Base-by-base conservation (phyloP, 1,284 basidiomycete genomes). In the Puccinia horiana region DNA sequence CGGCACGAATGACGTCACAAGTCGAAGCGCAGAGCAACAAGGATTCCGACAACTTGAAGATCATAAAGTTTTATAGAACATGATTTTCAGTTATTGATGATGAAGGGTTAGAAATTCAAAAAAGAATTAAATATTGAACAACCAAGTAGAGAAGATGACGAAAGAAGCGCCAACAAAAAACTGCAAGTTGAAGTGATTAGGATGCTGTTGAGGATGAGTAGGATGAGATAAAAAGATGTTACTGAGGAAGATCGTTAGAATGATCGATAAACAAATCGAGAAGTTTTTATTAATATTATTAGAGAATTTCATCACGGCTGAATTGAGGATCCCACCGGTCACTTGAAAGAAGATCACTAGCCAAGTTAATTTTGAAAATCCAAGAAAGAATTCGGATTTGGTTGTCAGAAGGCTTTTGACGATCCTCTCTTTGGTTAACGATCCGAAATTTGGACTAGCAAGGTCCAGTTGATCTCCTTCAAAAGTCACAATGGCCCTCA, bases 281-380 rank as follows among this genome's bases (percentile, higher is more conserved):
- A 87, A 87, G 40, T 86, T 86, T 78, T 88, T 88, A 40, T 86
- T 84, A 72, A 88, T 85, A 80, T 87, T 87, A 85, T 88, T 87
- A 26, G 87, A 86, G 69, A 87, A 84, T 82, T 87, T 86, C 83
- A 87, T 86, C 32, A 85, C 85, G 82, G 85, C 76, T 82, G 86
- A 86, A 75, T 86, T 87, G 6, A 87, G 83, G 6, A 88, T 83
- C 12, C 87, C 87, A 47, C 87, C 87, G 2, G 85, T 83, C 12
- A 87, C 86, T 76, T 88, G 87, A n/a, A 87, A 83, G 44, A 83
- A 79, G 52, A 87, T 85, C 37, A 87, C 87, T 37, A 85, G 83
- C 86, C 86, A 87, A 0, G 85, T 85, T 76, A 87, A 84, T 11
- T 80, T 56, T 63, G 85, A 85, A 83, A 88, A 87, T 52, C 87